Base-by-base conservation (phyloP, 768 basidiomycete species). In the Lentinula lateritia region DNA sequence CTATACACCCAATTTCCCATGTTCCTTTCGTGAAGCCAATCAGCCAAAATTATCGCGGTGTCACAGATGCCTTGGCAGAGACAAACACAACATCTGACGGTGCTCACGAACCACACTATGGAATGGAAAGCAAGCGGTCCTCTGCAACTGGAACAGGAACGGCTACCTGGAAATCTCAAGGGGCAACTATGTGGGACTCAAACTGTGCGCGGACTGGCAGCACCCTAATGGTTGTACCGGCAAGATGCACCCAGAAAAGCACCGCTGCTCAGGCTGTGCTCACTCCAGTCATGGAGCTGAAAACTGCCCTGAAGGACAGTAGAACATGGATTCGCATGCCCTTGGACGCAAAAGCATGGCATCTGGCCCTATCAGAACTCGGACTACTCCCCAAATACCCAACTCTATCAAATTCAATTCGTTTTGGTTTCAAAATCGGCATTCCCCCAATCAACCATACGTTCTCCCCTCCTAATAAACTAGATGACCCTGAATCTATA, bases 151-250 rank as follows among this genome's bases (percentile, higher is more conserved):
- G n/a, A n/a, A n/a, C n/a, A n/a, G n/a, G n/a, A n/a, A n/a, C n/a
- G n/a, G n/a, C n/a, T n/a, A n/a, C n/a, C n/a, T n/a, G n/a, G 50
- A 66, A 50, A 50, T 50, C 48, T 13, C 9, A 5, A 8, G 9
- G 0, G 48, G 48, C 56, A 67, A 66, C 60, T 63, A 63, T 1
- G 56, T 61, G 3, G 69, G 71, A 1, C 52, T 46, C 6, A 38
- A 61, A 5, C 48, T 80, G 6, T 81, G 79, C 66, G 56, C 66
- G 45, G 65, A 75, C 38, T 81, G 70, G 71, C 74, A 81, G 43
- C 23, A 42, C 0, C 23, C 60, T 0, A 35, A 32, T 16, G 71
- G n/a, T n/a, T n/a, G n/a, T n/a, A n/a, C n/a, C n/a, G n/a, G n/a
- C n/a, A n/a, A n/a, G 15, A 56, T 61, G 4, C 72, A 76, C 65